Evolutionary conservation across 179 eudicot genomes (phyloP), one percentile per base, ranked within the genome.

Genomic region (Corrigiola litoralis): DNA sequence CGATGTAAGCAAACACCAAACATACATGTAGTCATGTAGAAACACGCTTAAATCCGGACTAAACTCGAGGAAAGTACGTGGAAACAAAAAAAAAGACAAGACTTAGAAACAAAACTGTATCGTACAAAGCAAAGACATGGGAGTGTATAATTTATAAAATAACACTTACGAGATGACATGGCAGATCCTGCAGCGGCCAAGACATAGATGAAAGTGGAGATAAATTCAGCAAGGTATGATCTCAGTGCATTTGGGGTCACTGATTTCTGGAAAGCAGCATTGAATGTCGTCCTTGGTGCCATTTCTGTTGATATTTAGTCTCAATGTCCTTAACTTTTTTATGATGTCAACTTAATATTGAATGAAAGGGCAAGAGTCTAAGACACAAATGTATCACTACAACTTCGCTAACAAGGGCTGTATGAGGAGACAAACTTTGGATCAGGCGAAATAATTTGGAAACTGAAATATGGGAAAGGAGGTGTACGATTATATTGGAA

Each of bases 191-290:
- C 81, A 2, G 92, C 81, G 4, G 86, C 88, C 66, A 85, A 79
- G 69, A 87, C 96, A 52, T 52, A 90, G 65, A 92, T 17, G 77
- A 92, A 92, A 3, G 98, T 92, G 62, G 98, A 87, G 66, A 92
- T 71, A 72, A 87, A 90, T 77, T 92, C 98, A 6, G 96, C 96
- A 7, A 92, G 75, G 67, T 92, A 92, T 0, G 95, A 65, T 73
- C 96, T 55, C 16, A 89, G 73, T 18, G 96, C 86, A 24, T 76
- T 66, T 34, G 80, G 75, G 27, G 82, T 84, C 28, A 87, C 67
- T 4, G 86, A 68, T 76, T 87, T 78, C 18, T 77, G 72, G 28
- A 92, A 55, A 12, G 81, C 85, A 13, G 78, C 49, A 20, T 29
- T 71, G 5, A 90, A 77, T 20, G 94, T 68, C 20, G 87, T 75